These are phyloP conservation scores for Diaporthe batatas DNA, from an alignment of 2,329 filamentous ascomycete species.

Conservation along the genomic window DNA sequence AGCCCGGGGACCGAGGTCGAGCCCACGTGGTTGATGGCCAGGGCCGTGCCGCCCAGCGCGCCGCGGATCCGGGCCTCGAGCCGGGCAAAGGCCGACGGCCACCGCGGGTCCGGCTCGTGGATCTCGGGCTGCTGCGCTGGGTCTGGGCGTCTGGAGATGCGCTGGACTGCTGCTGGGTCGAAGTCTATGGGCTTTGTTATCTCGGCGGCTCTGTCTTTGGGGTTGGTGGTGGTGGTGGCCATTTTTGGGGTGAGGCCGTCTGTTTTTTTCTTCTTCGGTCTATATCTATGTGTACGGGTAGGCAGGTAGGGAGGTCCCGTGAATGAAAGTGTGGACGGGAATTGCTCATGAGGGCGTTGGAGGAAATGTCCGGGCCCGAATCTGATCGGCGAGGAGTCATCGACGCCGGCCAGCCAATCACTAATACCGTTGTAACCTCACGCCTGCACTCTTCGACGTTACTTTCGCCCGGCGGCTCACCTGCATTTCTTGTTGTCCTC, in stretches of 20 bases:
- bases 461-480: too few relatives aligned
- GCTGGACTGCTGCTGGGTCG: not conserved
- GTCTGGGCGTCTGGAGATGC: not conserved
- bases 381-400: slow-evolving; percentile 14
- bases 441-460: too few relatives aligned
- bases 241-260: not conserved
- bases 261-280: not conserved
- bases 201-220: not conserved
- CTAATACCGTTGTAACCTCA: too few relatives aligned
- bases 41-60: not conserved
- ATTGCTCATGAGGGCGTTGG: too few relatives aligned
- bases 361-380: too few relatives aligned
- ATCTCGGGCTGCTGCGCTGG: not conserved
- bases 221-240: not conserved
- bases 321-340: too few relatives aligned
- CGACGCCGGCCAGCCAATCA: not conserved
- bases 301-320: not conserved
- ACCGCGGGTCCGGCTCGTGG: not conserved
- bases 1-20: slow-evolving; percentile 27
- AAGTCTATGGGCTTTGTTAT: not conserved
- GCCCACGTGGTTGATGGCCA: slow-evolving; percentile 30
- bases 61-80: slow-evolving; percentile 25
- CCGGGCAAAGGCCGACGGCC: not conserved
- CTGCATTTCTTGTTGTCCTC: too few relatives aligned
- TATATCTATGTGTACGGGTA: not conserved